Conservation (phyloP, 2,329 filamentous ascomycete species). For the Atkinsonella hypoxylon region DNA sequence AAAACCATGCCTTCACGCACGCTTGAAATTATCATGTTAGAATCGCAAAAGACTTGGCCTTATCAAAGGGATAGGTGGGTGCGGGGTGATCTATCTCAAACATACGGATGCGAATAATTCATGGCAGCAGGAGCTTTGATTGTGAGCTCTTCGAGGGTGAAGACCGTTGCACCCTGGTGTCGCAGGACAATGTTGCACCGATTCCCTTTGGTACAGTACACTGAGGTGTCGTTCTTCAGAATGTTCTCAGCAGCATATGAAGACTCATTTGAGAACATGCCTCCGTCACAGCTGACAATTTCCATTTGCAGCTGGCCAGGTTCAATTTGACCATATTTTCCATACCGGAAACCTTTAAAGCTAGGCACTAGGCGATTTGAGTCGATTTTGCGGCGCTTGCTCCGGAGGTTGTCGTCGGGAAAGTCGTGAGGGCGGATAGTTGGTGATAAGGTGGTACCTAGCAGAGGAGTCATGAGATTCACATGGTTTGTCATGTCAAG, state of each 20-base stretch:
- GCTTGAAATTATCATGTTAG: slow-evolving; percentile 27
- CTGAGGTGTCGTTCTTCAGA: slow-evolving; percentile 65
- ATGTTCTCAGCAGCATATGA: slow-evolving; percentile 68
- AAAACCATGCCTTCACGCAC: slow-evolving; percentile 90
- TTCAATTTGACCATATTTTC: slow-evolving; percentile 77
- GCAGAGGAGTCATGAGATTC: slow-evolving; percentile 16
- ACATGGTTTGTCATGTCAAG: slow-evolving; percentile 27
- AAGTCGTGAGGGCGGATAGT: slow-evolving; percentile 25
- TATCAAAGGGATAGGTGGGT: background rate
- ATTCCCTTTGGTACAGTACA: slow-evolving; percentile 84
- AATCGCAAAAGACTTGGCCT: background rate
- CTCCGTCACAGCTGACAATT: slow-evolving; percentile 80
- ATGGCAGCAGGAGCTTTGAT: slow-evolving; percentile 68
- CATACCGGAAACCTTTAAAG: slow-evolving; percentile 60
- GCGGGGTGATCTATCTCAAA: slow-evolving; percentile 12
- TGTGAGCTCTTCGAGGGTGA: slow-evolving; percentile 72
- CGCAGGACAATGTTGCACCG: slow-evolving; percentile 77
- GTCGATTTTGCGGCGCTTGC: slow-evolving; percentile 61
- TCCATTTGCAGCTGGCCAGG: slow-evolving; percentile 75
- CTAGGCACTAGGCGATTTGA: slow-evolving; percentile 40
- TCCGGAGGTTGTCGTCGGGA: slow-evolving; percentile 37
- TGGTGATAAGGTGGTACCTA: slow-evolving; percentile 22
- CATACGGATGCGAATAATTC: slow-evolving; percentile 80
- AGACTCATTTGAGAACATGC: slow-evolving; percentile 51
- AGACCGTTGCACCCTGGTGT: slow-evolving; percentile 69